Base-by-base conservation (phyloP, 139 green algal genomes). In the Chlorella sp. region DNA sequence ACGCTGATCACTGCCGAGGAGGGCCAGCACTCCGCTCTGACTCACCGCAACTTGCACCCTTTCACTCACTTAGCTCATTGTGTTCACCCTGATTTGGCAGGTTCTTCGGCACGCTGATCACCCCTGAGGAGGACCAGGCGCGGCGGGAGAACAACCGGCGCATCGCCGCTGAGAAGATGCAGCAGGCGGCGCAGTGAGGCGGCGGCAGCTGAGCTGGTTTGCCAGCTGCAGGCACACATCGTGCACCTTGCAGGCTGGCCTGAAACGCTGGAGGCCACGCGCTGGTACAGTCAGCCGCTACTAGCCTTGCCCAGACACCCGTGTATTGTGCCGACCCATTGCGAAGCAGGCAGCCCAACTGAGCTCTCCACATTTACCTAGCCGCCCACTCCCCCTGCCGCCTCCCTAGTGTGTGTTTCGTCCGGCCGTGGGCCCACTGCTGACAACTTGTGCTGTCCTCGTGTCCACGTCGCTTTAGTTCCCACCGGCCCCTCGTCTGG, bases 61-160 rank as follows among this genome's bases (percentile, higher is more conserved):
- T 19, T 75, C 85, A 80, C 64, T 84, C 51, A 60, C 17, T 24
- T 65, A 19, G 56, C 8, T 19, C 3, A 5, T 38, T 14, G 28
- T 13, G 22, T 30, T 19, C 19, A 14, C 26, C 60, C 60, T 34
- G 24, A 20, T 9, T 24, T 6, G 51, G 72, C 72, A 78, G 69
- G 41, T n/a, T 96, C 41, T 96, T 96, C 78, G 91, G 91, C 38
- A 98, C 95, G 0, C 81, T 96, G 20, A 67, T 90, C 38, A 88
- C 67, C 9, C 89, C 89, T 1, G 89, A 90, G 69, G 87, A 91
- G 65, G 85, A 88, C 34, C 74, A 80, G 41, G 80, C n/a, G 41
- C 38, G 54, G 16, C 48, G 51, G 22, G 38, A 54, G 6, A 56
- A 56, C 28, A 36, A 72, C 26, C 46, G 51, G 51, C 51, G 51